These are phyloP conservation scores for Eucalyptus curtisii DNA, from an alignment of 345 rosid species.

Conservation along the genomic window DNA sequence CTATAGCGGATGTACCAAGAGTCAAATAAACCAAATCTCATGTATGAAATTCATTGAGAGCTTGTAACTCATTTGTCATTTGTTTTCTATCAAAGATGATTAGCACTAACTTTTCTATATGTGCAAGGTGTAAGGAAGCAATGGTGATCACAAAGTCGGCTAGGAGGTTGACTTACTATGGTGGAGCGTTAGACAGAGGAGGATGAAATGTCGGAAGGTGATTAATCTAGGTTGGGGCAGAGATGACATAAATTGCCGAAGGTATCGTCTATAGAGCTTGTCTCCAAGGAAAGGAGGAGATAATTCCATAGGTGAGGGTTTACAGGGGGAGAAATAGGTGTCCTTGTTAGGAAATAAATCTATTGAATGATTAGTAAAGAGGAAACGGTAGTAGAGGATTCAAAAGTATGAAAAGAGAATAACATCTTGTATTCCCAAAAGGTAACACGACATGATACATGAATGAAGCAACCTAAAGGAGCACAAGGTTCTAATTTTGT, in stretches of 20 bases:
- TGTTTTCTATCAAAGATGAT: background rate
- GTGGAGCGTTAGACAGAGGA: background rate
- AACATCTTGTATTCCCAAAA: background rate
- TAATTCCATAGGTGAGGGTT: background rate
- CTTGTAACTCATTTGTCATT: background rate
- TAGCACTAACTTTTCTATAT: background rate
- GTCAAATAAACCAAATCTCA: background rate
- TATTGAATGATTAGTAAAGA: background rate
- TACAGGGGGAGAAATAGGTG: background rate
- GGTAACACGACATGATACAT: background rate
- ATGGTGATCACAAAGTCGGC: background rate
- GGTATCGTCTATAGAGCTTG: fast-evolving
- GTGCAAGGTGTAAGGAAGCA: background rate
- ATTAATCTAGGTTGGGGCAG: fast-evolving
- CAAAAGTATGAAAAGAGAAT: background rate
- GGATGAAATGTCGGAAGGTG: background rate
- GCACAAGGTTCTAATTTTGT: background rate
- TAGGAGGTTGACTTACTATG: background rate
- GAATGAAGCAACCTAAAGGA: background rate
- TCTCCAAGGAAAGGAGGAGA: background rate
- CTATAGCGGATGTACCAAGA: background rate
- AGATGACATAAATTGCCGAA: background rate
- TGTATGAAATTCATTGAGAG: background rate
- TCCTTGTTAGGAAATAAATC: background rate
- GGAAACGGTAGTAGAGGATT: background rate